A percentile compares a stretch with the other conserved stretches of the same genome.
Conservation (phyloP, 2,329 filamentous ascomycete genomes). For the Colletotrichum falcatum region DNA sequence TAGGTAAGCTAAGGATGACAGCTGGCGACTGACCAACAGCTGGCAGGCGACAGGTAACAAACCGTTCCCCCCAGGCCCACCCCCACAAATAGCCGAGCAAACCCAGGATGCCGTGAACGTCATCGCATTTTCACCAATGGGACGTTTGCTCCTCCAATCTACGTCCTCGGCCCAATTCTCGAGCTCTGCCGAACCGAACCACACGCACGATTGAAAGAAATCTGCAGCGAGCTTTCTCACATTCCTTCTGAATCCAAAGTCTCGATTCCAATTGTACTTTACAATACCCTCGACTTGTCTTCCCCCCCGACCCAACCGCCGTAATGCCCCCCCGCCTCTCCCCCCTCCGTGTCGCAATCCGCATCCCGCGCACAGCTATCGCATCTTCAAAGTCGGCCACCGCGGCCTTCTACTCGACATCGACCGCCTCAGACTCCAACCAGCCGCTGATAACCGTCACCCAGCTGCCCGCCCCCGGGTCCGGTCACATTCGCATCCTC, state of each 20-base stretch:
- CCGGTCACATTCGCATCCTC: constrained; percentile 88
- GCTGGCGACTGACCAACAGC: neutral
- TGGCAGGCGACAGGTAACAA: neutral
- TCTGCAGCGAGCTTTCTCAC: neutral
- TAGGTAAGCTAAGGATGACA: neutral
- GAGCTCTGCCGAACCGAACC: neutral
- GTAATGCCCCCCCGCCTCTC: constrained; percentile 51
- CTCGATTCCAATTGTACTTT: neutral
- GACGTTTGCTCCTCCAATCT: constrained; percentile 5
- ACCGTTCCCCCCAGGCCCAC: neutral
- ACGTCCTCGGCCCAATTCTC: constrained; percentile 21
- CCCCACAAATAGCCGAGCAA: constrained; percentile 37
- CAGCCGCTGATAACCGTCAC: constrained; percentile 74
- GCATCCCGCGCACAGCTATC: constrained; percentile 40
- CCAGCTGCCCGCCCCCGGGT: constrained; percentile 80
- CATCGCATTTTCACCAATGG: constrained; percentile 35
- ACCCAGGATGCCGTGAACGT: constrained; percentile 34
- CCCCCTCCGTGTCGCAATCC: constrained; percentile 38
- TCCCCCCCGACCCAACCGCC: neutral
- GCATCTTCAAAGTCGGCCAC: constrained; percentile 10
- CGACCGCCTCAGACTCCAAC: constrained; percentile 52
- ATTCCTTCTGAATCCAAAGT: neutral
- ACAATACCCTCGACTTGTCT: neutral
- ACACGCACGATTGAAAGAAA: neutral
- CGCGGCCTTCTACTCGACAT: constrained; percentile 56